Base-by-base conservation (phyloP, 768 basidiomycete genomes). In the Lactarius sanguifluus region DNA sequence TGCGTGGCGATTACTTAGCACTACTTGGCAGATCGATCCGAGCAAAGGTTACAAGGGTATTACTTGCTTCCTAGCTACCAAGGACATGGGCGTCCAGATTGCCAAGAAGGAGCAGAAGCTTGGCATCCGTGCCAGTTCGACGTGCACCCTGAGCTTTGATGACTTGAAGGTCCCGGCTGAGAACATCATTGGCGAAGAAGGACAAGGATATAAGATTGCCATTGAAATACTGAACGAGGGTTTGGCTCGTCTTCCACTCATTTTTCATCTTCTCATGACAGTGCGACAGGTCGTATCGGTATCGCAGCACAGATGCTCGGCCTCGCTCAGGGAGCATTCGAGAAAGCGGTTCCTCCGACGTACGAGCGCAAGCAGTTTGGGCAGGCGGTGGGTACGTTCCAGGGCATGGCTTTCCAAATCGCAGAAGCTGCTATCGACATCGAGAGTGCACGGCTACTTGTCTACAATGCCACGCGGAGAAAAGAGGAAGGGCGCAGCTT, bases 31-130 rank as follows among this genome's bases (percentile, higher is more conserved):
- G 90, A 74, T 87, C 23, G 94, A 97, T 76, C 90, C 92, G 0
- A 90, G 85, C 70, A 94, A 94, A 75, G 96, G 97, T 0, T 98
- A 99, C 85, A 99, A 98, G 77, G 97, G 97, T 25, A 99, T 99
- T 76, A 96, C 97, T 5, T 98, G 96, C 77, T 99, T 99, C 78
- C 80, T 96, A 57, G 92, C 94, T 32, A 94, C 94, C 55, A 96
- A 93, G 77, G 94, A 96, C 66, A 95, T 96, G 93, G 97, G 96
- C 13, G 83, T 99, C 67, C 81, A 98, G 76, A 94, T 98, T 66
- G 96, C 96, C 20, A 99, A 99, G 84, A 98, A 98, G 81, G 97
- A 99, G 77, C 89, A 97, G 78, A 99, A 99, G 78, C 86, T 98
- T 56, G 97, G 97, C 59, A 98, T 99, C 75, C 85, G 92, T 65